A percentile compares a stretch with the other conserved stretches of the same genome.
Conservation (phyloP, 768 basidiomycete genomes). For the Trametes maxima region DNA sequence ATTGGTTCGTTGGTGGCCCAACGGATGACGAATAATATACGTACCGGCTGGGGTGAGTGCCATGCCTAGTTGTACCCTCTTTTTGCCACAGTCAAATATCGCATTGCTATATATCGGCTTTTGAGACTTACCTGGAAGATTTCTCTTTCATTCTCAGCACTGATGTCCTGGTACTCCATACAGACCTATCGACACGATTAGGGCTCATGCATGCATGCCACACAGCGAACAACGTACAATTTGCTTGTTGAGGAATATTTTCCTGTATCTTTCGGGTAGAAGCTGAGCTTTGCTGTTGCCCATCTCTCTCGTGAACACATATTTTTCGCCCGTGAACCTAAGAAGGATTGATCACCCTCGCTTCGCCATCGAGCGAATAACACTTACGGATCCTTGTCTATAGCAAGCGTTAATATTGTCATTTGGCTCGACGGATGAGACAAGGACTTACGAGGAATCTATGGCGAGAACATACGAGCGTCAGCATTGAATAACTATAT, state of each 20-base stretch:
- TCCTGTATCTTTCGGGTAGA: slow-evolving; percentile 58
- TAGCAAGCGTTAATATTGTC: background rate
- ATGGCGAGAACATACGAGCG: background rate
- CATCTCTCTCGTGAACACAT: slow-evolving; percentile 48
- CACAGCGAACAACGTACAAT: slow-evolving; percentile 37
- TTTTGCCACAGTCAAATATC: background rate
- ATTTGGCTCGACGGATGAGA: background rate
- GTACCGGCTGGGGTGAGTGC: slow-evolving; percentile 70
- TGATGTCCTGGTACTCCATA: slow-evolving; percentile 64
- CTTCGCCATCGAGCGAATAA: background rate
- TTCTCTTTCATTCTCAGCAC: slow-evolving; percentile 60
- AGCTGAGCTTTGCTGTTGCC: slow-evolving; percentile 31
- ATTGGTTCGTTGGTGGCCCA: background rate
- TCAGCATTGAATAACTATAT: background rate
- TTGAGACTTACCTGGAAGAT: slow-evolving; percentile 64
- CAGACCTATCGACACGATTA: slow-evolving; percentile 46
- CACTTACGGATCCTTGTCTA: slow-evolving; percentile 53
- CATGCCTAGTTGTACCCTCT: slow-evolving; percentile 81
- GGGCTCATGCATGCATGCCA: background rate
- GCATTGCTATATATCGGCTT: too few species aligned
- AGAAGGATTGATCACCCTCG: background rate
- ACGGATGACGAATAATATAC: slow-evolving; percentile 12
- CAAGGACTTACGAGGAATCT: slow-evolving; percentile 58
- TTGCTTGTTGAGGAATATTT: slow-evolving; percentile 70
- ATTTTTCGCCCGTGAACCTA: slow-evolving; percentile 50